Base-by-base conservation (phyloP, 148 eudicot species). In the Rhododendron griersonianum region DNA sequence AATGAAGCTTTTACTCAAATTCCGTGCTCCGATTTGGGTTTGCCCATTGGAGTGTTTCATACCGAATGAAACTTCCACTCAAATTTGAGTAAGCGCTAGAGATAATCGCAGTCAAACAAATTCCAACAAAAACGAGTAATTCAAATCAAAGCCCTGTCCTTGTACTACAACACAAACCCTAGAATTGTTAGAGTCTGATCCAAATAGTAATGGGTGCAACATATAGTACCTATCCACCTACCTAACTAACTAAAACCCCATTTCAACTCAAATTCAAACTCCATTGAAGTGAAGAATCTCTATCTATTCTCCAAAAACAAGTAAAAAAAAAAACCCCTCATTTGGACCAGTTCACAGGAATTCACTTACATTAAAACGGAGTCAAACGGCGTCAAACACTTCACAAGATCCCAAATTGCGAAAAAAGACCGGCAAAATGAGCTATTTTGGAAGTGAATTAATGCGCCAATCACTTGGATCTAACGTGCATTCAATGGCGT, bases 361-460 rank as follows among this genome's bases (percentile, higher is more conserved):
- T 50, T 75, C 86, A 88, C 86, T 76, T 67, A 80, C 84, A 30
- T 71, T 15, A 9, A 83, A 14, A 7, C 50, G 23, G 63, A 86
- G 88, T 82, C 81, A 86, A 86, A 76, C 48, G 48, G 44, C 25
- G 14, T 51, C 77, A 74, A 81, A 57, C 41, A 11, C 78, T 25
- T 45, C 39, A 73, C 14, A 53, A 37, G 81, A 74, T 53, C 33
- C 51, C 67, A 35, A 51, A 53, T 83, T 71, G 47, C 63, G 61
- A 8, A 8, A 14, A 14, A 33, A 71, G 11, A 28, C 65, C 1
- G 65, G 50, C n/a, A 55, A 61, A 74, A 3, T 11, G 50, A 63
- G 28, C 80, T 13, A 75, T 23, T 19, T 35, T 35, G 67, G 69
- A 35, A 75, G 67, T 37, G 79, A 73, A 74, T 74, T 74, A 51